A percentile compares a stretch with the other conserved stretches of the same genome.
Conservation (phyloP, 1,284 basidiomycete genomes). For the Kwoniella shivajii region DNA sequence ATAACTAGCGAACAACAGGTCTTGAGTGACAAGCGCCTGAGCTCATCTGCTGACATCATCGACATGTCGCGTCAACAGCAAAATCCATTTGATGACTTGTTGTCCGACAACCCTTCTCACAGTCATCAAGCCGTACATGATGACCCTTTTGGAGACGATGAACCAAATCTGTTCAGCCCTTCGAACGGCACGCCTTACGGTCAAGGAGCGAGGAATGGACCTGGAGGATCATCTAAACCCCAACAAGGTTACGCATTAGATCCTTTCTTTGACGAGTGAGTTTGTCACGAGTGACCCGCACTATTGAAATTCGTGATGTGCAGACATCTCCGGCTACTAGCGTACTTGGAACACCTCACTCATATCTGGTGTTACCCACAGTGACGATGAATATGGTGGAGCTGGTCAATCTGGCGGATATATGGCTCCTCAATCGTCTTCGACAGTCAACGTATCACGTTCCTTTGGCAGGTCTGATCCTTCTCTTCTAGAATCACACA, state of each 20-base stretch:
- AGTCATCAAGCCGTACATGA: constrained; percentile 22
- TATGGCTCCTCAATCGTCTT: constrained; percentile 37
- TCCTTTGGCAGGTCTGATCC: constrained; percentile 32
- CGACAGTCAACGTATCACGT: constrained; percentile 25
- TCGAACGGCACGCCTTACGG: constrained; percentile 5
- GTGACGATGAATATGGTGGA: constrained; percentile 49
- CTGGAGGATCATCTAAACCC: constrained; percentile 8
- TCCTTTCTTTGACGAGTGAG: constrained; percentile 55
- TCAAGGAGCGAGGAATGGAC: constrained; percentile 2
- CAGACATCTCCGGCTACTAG: not conserved
- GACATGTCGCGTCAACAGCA: constrained; percentile 28
- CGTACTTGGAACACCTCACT: not conserved
- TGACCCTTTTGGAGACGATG: constrained; percentile 43
- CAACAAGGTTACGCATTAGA: constrained; percentile 48
- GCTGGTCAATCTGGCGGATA: constrained; percentile 36
- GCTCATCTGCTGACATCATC: not conserved
- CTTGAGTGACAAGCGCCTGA: not conserved
- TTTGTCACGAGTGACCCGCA: not conserved
- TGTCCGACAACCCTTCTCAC: constrained; percentile 31
- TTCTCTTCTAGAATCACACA: constrained; percentile 31
- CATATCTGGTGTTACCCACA: constrained; percentile 12
- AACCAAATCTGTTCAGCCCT: constrained; percentile 24
- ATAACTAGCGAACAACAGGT: not conserved
- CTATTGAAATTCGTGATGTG: not conserved
- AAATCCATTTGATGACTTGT: constrained; percentile 52